Evolutionary conservation across 257 asterid species (phyloP), one percentile per base, ranked within the genome.

Genomic region (Capsicum pubescens): DNA sequence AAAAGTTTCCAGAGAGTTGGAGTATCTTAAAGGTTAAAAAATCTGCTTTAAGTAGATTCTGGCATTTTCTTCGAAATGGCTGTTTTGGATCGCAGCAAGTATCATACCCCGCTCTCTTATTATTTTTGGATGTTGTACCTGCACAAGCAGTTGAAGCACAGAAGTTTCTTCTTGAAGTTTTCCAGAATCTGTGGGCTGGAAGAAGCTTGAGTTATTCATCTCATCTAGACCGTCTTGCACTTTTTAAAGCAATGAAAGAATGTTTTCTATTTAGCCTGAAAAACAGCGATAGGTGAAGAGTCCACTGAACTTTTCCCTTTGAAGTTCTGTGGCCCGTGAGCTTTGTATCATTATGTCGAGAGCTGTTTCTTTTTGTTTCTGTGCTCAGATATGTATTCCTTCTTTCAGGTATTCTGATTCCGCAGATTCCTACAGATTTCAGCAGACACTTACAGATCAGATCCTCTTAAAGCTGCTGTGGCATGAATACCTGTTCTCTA

Each of bases 1-100:
- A 87, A 87, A 91, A 83, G 64, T 95, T 90, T 91, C 98, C 99
- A 3, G 91, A 92, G 83, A 87, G 97, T 86, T 97, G 99, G 99
- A 86, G 82, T 72, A 74, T 83, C 61, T 84, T 93, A 86, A 97
- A 93, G 90, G 91, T 93, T 84, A 98, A 93, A 59, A 94, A 93
- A 93, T 90, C 89, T 66, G 83, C 95, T 84, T 69, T 95, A 48
- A 90, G 86, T 87, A 91, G 93, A 44, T 87, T 97, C 84, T 97
- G 93, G 91, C 88, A 88, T 86, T 97, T 97, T 90, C 97, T 97
- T 52, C 95, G 87, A 85, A 92, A 91, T 88, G 99, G 99, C 48
- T 97, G 99, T 88, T 95, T 91, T 92, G 99, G 99, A 90, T 97
- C 99, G 85, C 98, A 93, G 86, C 94, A 92, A 92, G 92, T 92